Base-by-base conservation (phyloP, 192 early-diverging fungal genomes). In the Coemansia sp. region DNA sequence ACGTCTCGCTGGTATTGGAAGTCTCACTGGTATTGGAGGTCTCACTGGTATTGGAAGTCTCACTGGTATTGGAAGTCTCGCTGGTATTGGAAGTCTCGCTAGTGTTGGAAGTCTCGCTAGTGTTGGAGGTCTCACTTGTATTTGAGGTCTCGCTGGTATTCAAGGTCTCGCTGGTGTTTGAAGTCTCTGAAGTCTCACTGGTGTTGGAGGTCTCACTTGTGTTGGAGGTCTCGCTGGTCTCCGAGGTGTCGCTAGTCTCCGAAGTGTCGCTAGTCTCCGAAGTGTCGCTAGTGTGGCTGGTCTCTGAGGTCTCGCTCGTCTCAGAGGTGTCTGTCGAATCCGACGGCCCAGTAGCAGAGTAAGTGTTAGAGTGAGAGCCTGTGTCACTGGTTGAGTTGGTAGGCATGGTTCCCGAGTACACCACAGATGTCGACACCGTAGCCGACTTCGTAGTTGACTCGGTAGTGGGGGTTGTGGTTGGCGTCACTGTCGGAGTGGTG, bases 331-430 rank as follows among this genome's bases (percentile, higher is more conserved):
- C 18, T 17, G 53, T 55, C 4, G 53, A 8, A 5, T 41, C 39
- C 5, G 39, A 41, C n/a, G 53, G 53, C 9, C 53, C 53, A 55
- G 53, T 55, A 8, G 53, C 53, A 4, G 53, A 55, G 53, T 55
- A 55, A 20, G 7, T 55, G 53, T 28, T 55, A 28, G 53, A 55
- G 7, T 18, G 8, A 8, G 53, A 55, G 8, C 15, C 28, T 6
- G 58, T 15, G 2, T 60, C 58, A 3, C 32, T 35, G 58, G 4
- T 60, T 60, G 58, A 36, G 9, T 41, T 11, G 9, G 39, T 41
- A 41, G 52, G 52, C 15, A 17, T 54, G 14, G 52, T 54, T 54
- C n/a, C 52, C 17, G 52, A 54, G 52, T 54, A 54, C 52, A 54
- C 52, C 15, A 6, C 11, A 5, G 52, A 20, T 20, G 52, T 20